Evolutionary conservation across 257 asterid genomes (phyloP).

Genomic region (Solanum piurae): DNA sequence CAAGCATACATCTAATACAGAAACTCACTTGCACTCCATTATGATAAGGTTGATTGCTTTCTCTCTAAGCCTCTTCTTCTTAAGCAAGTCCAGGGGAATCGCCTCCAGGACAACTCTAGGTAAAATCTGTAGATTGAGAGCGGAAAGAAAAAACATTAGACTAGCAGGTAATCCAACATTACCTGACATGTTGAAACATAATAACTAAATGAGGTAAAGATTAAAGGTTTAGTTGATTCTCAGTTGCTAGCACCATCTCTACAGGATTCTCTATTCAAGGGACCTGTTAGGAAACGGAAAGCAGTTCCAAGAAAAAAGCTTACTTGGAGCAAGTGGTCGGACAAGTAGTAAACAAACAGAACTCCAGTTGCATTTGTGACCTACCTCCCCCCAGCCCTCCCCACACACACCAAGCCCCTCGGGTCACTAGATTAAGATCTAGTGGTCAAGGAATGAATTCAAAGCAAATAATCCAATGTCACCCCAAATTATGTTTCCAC

Average conservation of each 20-base stretch:
- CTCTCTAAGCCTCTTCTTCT: conserved; percentile 56
- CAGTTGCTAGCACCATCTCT: neutral
- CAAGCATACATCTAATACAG: neutral
- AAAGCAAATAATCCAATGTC: neutral
- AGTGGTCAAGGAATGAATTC: neutral
- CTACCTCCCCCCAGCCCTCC: neutral
- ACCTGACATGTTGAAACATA: neutral
- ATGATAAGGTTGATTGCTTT: conserved; percentile 53
- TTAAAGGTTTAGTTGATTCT: neutral
- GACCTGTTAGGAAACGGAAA: neutral
- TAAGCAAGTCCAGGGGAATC: conserved; percentile 59
- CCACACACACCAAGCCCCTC: neutral
- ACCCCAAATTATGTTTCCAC: neutral
- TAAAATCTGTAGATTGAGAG: conserved; percentile 33
- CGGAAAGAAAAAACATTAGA: neutral
- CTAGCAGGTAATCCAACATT: neutral
- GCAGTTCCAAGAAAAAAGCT: neutral
- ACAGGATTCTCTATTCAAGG: neutral
- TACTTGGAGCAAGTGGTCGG: neutral
- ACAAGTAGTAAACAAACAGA: neutral
- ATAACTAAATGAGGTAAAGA: neutral
- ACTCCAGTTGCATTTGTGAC: neutral
- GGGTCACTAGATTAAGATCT: neutral
- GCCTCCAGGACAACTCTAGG: conserved; percentile 92
- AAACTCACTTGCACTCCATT: conserved; percentile 71